A percentile compares a stretch with the other conserved stretches of the same genome.
phyloP scores from a whole-genome alignment of 495 filamentous ascomycete species.

The Aspergillus baeticus region DNA sequence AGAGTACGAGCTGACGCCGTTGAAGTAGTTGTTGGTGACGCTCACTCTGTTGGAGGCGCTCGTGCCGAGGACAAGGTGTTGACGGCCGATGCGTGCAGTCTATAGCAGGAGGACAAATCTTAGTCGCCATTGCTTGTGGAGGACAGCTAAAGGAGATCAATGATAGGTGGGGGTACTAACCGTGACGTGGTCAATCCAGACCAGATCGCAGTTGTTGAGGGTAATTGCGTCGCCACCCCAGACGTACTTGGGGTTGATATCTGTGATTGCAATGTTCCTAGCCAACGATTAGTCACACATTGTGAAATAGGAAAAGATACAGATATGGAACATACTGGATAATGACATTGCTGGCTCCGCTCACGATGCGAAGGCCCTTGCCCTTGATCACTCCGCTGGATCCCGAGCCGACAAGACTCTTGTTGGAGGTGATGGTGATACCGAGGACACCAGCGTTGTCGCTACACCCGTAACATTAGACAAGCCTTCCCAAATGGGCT shows the following conservation, averaged over 20 bases:
- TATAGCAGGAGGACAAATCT: no score
- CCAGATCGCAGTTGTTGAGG: slow-evolving; percentile 35
- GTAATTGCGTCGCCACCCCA: slow-evolving; percentile 51
- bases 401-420: slow-evolving; percentile 42
- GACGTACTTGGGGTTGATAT: slow-evolving; percentile 49
- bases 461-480: background rate
- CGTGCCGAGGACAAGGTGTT: slow-evolving; percentile 44
- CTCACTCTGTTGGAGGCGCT: slow-evolving; percentile 40
- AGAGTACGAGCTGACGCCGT: slow-evolving; percentile 38
- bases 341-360: slow-evolving; percentile 45
- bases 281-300: background rate
- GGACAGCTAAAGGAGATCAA: background rate
- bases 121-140: no score
- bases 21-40: slow-evolving; percentile 46
- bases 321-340: slow-evolving; percentile 36
- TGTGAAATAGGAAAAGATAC: background rate
- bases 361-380: slow-evolving; percentile 43
- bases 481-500: background rate
- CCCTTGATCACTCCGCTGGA: slow-evolving; percentile 40
- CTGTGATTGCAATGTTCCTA: slow-evolving; percentile 46
- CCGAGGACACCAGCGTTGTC: slow-evolving; percentile 42
- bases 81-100: slow-evolving; percentile 44
- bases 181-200: slow-evolving; percentile 45
- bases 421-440: slow-evolving; percentile 46
- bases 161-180: background rate